A percentile compares a stretch with the other conserved stretches of the same genome.
Conservation (phyloP, 495 filamentous ascomycete genomes). For the Xylaria castorea region DNA sequence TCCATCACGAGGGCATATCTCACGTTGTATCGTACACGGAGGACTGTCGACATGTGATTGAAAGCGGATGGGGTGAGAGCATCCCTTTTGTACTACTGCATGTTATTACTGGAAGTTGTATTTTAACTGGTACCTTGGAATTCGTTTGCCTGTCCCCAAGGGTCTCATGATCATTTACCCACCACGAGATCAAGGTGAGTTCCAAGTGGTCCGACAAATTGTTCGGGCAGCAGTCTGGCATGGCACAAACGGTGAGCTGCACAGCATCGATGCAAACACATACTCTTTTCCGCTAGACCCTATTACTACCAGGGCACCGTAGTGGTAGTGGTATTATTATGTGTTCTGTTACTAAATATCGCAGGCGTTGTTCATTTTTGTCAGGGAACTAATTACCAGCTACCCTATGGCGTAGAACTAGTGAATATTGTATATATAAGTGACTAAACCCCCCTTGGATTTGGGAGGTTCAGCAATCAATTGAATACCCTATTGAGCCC, state of each 20-base stretch:
- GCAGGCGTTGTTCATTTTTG: no score
- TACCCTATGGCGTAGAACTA: no score
- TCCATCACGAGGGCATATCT: no score
- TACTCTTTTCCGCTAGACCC: background rate
- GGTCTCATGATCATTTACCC: background rate
- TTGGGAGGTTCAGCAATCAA: no score
- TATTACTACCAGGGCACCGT: background rate
- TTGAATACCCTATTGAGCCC: no score
- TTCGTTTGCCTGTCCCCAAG: background rate
- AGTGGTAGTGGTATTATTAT: no score
- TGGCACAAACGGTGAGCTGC: background rate
- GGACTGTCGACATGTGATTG: background rate
- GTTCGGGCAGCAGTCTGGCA: background rate
- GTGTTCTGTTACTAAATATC: no score
- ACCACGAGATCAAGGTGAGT: conserved; percentile 1
- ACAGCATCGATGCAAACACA: conserved; percentile 8
- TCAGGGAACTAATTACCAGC: no score
- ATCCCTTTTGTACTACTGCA: background rate
- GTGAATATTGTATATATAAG: no score
- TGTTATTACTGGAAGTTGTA: no score
- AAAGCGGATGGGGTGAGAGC: conserved; percentile 3
- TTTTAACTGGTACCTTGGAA: conserved; percentile 10
- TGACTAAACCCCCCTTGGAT: no score
- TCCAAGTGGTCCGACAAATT: background rate
- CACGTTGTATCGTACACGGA: background rate